These are phyloP conservation scores for Quercus phellos DNA, from an alignment of 331 rosid species.

Conservation along the genomic window DNA sequence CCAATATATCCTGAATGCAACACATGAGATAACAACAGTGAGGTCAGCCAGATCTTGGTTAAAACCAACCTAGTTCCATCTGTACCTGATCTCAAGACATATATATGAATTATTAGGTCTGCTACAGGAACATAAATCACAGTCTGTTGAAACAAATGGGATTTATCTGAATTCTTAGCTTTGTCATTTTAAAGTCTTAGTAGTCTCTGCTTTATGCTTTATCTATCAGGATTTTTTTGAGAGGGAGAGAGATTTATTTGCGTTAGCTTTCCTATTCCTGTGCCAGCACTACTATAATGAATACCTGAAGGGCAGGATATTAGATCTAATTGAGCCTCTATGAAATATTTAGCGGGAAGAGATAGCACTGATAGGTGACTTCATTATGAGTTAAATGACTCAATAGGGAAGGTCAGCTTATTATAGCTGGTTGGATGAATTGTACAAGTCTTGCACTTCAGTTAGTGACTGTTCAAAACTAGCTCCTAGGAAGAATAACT, in stretches of 20 bases:
- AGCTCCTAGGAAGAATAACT: neutral
- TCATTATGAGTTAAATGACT: neutral
- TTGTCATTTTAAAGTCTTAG: conserved; percentile 31
- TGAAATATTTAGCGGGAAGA: neutral
- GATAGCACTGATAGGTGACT: neutral
- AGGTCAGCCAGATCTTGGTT: neutral
- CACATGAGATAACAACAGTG: neutral
- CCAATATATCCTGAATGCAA: conserved; percentile 48
- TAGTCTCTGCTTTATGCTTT: conserved; percentile 31
- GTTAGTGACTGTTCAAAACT: neutral
- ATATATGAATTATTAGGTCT: conserved; percentile 26
- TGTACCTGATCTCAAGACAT: neutral
- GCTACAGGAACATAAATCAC: conserved; percentile 72
- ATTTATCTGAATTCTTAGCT: conserved; percentile 32
- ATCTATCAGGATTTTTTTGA: neutral
- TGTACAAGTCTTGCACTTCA: neutral
- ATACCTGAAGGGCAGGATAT: too few relatives aligned
- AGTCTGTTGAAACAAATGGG: conserved; percentile 22
- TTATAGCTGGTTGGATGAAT: neutral
- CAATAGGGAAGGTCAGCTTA: neutral
- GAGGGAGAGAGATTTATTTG: neutral
- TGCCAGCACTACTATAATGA: neutral
- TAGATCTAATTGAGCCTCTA: neutral
- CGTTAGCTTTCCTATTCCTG: neutral
- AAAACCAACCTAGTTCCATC: neutral